Percentiles rank a stretch among this genome's conserved stretches.
phyloP scores from a whole-genome alignment of 108 stramenopile genomes.

The Cyclotella cryptica region DNA sequence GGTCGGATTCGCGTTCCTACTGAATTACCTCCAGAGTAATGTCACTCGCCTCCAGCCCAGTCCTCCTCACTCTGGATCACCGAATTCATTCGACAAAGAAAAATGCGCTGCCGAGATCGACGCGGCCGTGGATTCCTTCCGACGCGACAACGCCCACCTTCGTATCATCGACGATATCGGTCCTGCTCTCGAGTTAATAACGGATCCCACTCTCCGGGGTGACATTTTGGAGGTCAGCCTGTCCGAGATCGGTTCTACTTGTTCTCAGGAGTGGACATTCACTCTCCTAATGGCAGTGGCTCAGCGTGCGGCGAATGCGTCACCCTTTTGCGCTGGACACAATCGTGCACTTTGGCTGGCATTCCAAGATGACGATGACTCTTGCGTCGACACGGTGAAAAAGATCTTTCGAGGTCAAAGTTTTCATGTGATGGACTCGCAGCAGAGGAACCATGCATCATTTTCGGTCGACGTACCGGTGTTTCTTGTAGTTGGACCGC shows the following conservation, averaged over 20 bases:
- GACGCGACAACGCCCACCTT: neutral
- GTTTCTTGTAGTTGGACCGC: neutral
- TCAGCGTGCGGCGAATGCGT: neutral
- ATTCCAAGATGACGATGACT: constrained; percentile 22
- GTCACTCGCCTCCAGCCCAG: too few species aligned
- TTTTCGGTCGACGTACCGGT: constrained; percentile 9
- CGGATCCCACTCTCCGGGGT: too few species aligned
- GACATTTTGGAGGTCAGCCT: too few species aligned
- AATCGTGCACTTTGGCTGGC: constrained; percentile 28
- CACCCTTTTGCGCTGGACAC: constrained; percentile 3
- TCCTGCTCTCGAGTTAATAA: too few species aligned
- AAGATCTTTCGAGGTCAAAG: constrained; percentile 14
- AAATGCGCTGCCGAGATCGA: neutral
- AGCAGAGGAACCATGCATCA: neutral
- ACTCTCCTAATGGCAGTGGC: constrained; percentile 7
- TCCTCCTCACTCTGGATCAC: too few species aligned
- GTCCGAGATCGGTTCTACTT: too few species aligned
- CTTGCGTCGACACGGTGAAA: neutral
- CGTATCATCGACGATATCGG: neutral
- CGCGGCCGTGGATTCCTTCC: neutral
- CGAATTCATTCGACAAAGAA: constrained; percentile 1
- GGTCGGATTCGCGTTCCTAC: too few species aligned
- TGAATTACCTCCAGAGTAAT: too few species aligned
- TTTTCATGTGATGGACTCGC: constrained; percentile 3
- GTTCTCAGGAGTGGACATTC: neutral